Evolutionary conservation across 495 filamentous ascomycete genomes (phyloP).

Genomic region (Patellaria atrata): DNA sequence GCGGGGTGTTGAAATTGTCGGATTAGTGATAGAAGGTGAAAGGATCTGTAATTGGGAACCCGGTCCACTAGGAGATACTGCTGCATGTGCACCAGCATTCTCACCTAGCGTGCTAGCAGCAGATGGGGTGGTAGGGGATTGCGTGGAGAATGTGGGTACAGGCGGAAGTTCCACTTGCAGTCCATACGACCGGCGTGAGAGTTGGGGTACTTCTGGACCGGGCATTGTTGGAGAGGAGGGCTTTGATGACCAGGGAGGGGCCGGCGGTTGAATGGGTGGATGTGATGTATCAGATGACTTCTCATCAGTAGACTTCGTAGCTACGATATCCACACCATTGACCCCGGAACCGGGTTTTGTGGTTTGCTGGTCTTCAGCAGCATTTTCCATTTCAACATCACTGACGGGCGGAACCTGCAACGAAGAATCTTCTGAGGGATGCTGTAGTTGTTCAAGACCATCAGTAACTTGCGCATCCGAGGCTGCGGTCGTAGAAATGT

Average conservation of each 20-base stretch:
- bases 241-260: conserved; percentile 15
- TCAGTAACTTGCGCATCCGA: not conserved
- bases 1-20: conserved; percentile 44
- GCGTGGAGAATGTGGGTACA: conserved; percentile 22
- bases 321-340: conserved; percentile 9
- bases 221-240: conserved; percentile 3
- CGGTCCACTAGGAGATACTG: conserved; percentile 33
- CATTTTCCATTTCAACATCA: conserved; percentile 25
- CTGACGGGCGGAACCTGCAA: not conserved
- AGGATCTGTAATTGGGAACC: conserved; percentile 26
- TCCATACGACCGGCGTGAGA: conserved; percentile 7
- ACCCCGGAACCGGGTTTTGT: conserved; percentile 1
- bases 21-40: conserved; percentile 28
- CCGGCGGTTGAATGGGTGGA: conserved; percentile 18
- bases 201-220: not conserved
- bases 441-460: not conserved
- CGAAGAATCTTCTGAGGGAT: not conserved
- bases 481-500: conserved; percentile 2
- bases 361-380: conserved; percentile 2
- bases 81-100: conserved; percentile 6
- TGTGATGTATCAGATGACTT: conserved; percentile 7
- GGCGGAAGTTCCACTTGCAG: conserved; percentile 14
- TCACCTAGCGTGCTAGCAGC: conserved; percentile 23
- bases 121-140: conserved; percentile 31
- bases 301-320: conserved; percentile 3